Evolutionary conservation across 192 early-diverging fungal species (phyloP).

Genomic region (Backusella westeae): DNA sequence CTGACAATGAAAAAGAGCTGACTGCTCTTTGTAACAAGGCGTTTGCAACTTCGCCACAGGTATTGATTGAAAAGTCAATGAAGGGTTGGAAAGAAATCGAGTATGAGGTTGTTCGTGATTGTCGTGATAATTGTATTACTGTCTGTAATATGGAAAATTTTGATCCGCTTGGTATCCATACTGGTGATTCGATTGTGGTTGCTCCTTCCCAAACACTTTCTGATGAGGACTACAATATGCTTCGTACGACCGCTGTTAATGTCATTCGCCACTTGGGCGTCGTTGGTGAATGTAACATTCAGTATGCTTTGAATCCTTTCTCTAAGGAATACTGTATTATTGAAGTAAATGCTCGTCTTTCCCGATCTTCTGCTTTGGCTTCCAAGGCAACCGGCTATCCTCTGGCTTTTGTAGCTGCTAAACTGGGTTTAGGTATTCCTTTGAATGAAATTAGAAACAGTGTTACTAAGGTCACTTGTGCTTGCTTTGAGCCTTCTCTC

Average conservation of each 20-base stretch:
- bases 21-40: constrained; percentile 78
- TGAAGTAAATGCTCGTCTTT: constrained; percentile 97
- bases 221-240: constrained; percentile 99
- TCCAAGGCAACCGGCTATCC: constrained; percentile 99
- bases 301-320: constrained; percentile 95
- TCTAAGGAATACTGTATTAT: constrained; percentile 97
- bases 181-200: constrained; percentile 99
- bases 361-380: constrained; percentile 87
- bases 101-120: constrained; percentile 97
- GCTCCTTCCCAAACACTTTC: constrained; percentile 96
- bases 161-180: constrained; percentile 98
- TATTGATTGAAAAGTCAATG: constrained; percentile 94
- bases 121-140: constrained; percentile 95
- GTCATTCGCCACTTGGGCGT: constrained; percentile 97
- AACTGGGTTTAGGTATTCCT: constrained; percentile 90
- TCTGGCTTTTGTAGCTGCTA: constrained; percentile 97
- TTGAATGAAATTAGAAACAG: constrained; percentile 92
- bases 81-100: constrained; percentile 99
- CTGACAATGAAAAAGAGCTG: constrained; percentile 84
- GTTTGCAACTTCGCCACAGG: constrained; percentile 91
- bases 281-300: constrained; percentile 99
- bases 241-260: constrained; percentile 93
- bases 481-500: constrained; percentile 96
- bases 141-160: constrained; percentile 99
- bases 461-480: constrained; percentile 94